phyloP scores from a whole-genome alignment of 2,329 filamentous ascomycete genomes.

The Fusarium lateritium region DNA sequence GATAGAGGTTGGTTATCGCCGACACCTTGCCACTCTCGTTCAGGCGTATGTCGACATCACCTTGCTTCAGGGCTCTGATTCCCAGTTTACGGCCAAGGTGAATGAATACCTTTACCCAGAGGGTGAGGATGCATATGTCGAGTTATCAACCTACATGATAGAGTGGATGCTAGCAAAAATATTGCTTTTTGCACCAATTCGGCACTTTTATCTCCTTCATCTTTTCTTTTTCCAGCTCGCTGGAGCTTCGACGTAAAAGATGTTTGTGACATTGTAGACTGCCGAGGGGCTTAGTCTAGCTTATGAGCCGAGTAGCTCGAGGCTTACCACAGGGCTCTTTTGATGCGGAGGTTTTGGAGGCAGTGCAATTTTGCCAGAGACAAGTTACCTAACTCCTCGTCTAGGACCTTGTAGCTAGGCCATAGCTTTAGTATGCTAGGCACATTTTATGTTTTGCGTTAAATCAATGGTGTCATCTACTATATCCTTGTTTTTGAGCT shows the following conservation, averaged over 20 bases:
- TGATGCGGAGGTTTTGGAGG: background rate
- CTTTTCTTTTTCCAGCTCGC: background rate
- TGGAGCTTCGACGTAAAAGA: background rate
- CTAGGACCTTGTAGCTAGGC: too few relatives aligned
- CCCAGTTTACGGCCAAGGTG: constrained; percentile 21
- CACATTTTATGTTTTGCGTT: too few relatives aligned
- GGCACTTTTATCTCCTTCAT: too few relatives aligned
- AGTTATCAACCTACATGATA: background rate
- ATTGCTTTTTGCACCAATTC: background rate
- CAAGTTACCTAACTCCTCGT: background rate
- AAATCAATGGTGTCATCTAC: too few relatives aligned
- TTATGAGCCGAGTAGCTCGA: constrained; percentile 9
- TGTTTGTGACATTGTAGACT: background rate
- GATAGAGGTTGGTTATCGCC: constrained; percentile 21
- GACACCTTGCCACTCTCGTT: constrained; percentile 27
- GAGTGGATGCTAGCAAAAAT: background rate
- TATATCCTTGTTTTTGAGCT: too few relatives aligned
- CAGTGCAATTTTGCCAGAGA: constrained; percentile 6
- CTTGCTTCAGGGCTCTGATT: constrained; percentile 26
- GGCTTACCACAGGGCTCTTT: constrained; percentile 26
- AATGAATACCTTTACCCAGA: constrained; percentile 1
- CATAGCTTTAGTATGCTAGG: too few relatives aligned
- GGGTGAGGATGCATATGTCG: constrained; percentile 17
- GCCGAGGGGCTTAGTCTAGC: background rate
- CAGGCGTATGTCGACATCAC: background rate